Conservation (phyloP, 768 basidiomycete genomes). For the Amanita rubescens region DNA sequence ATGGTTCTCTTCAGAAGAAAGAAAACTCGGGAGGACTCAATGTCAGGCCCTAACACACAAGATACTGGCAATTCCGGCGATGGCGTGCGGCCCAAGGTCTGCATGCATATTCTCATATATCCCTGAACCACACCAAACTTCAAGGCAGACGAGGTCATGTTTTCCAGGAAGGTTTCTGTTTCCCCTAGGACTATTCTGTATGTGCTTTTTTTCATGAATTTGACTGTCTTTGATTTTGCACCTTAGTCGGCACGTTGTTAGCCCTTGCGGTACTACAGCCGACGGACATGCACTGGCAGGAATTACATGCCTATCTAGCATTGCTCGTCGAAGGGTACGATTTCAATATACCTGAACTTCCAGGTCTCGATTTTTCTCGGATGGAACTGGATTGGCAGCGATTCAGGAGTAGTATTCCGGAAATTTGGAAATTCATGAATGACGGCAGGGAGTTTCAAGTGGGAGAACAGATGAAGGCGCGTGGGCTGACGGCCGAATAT, state of each 20-base stretch:
- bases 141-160: background rate
- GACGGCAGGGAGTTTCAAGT: constrained; percentile 78
- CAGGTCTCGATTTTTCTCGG: constrained; percentile 58
- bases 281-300: constrained; percentile 42
- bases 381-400: constrained; percentile 68
- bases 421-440: constrained; percentile 74
- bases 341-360: constrained; percentile 53
- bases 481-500: constrained; percentile 60
- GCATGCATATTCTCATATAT: background rate
- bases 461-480: constrained; percentile 57
- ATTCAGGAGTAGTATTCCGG: constrained; percentile 62
- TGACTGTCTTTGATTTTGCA: background rate
- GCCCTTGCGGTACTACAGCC: constrained; percentile 64
- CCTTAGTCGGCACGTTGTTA: constrained; percentile 54
- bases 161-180: constrained; percentile 52
- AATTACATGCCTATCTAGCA: constrained; percentile 60
- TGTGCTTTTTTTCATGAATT: background rate
- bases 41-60: background rate
- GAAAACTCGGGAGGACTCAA: background rate
- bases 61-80: background rate
- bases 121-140: background rate
- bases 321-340: constrained; percentile 68
- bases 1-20: constrained; percentile 5
- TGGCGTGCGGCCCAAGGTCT: background rate
- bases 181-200: constrained; percentile 59